Evolutionary conservation across 2,329 filamentous ascomycete species (phyloP).

Genomic region (Fusarium humuli): DNA sequence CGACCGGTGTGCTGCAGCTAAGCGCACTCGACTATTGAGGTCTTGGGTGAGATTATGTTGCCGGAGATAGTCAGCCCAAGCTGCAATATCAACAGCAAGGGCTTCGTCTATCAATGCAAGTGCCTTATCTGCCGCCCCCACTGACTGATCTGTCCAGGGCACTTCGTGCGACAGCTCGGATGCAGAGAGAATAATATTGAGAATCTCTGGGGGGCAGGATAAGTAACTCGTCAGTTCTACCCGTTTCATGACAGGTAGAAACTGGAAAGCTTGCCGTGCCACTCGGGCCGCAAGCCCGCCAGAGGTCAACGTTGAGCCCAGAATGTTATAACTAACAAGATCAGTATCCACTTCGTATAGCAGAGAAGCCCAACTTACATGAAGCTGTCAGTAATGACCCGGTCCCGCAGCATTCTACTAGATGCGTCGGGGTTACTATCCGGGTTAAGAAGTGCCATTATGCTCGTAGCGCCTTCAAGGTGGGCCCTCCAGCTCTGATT

Average conservation of each 20-base stretch:
- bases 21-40: slow-evolving; percentile 56
- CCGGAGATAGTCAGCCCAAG: slow-evolving; percentile 57
- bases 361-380: slow-evolving; percentile 53
- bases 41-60: slow-evolving; percentile 52
- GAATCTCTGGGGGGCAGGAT: slow-evolving; percentile 57
- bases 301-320: slow-evolving; percentile 54
- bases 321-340: slow-evolving; percentile 54
- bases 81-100: slow-evolving; percentile 56
- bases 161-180: slow-evolving; percentile 58
- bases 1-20: slow-evolving; percentile 60
- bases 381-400: slow-evolving; percentile 61
- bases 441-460: slow-evolving; percentile 53
- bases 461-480: slow-evolving; percentile 58
- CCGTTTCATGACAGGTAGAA: slow-evolving; percentile 55
- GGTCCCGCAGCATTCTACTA: slow-evolving; percentile 56
- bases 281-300: slow-evolving; percentile 54
- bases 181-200: slow-evolving; percentile 59
- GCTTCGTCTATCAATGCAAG: slow-evolving; percentile 56
- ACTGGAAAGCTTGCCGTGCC: slow-evolving; percentile 54
- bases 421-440: slow-evolving; percentile 46
- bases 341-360: slow-evolving; percentile 21
- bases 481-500: slow-evolving; percentile 60
- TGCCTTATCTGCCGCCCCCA: slow-evolving; percentile 52
- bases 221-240: slow-evolving; percentile 58
- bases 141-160: slow-evolving; percentile 48